Conservation (phyloP, 805 yeast genomes). For the Starmerella riodocensis region DNA sequence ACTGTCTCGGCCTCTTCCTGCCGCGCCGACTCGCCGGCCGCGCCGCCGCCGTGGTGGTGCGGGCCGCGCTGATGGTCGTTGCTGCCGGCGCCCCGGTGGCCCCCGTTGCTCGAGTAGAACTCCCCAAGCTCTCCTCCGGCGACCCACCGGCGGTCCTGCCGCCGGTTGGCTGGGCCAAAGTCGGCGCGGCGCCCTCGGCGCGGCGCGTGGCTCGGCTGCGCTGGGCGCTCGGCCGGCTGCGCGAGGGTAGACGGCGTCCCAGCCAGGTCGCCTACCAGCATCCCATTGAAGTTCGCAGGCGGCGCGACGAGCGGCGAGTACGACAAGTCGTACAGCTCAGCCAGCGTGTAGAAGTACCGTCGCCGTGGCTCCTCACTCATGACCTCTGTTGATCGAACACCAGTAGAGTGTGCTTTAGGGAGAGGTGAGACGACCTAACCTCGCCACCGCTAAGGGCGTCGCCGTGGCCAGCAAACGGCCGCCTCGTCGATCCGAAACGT, state of each 20-base stretch:
- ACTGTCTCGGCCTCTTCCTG: constrained; percentile 8
- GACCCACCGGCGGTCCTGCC: constrained; percentile 5
- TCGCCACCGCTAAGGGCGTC: too few relatives aligned
- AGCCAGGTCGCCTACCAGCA: constrained; percentile 11
- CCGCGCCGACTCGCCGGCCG: too few relatives aligned
- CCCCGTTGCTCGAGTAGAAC: neutral
- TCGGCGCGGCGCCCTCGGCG: neutral
- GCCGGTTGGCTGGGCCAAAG: neutral
- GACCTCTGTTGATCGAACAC: too few relatives aligned
- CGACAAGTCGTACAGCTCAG: constrained; percentile 19
- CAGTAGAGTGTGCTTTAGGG: too few relatives aligned
- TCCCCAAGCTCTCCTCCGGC: constrained; percentile 4
- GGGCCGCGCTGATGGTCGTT: too few relatives aligned
- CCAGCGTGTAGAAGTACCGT: constrained; percentile 13
- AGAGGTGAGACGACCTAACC: too few relatives aligned
- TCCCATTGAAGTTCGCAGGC: constrained; percentile 12
- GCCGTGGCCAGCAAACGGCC: too few relatives aligned
- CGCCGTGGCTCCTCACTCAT: neutral
- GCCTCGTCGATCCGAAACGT: too few relatives aligned
- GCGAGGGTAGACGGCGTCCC: neutral
- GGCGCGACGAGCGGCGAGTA: constrained; percentile 21
- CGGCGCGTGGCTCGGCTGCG: neutral
- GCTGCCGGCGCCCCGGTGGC: too few relatives aligned
- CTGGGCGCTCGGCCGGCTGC: constrained; percentile 1
- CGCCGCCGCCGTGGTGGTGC: too few relatives aligned